Conservation (phyloP, 768 basidiomycete species). For the Mrakia blollopis region DNA sequence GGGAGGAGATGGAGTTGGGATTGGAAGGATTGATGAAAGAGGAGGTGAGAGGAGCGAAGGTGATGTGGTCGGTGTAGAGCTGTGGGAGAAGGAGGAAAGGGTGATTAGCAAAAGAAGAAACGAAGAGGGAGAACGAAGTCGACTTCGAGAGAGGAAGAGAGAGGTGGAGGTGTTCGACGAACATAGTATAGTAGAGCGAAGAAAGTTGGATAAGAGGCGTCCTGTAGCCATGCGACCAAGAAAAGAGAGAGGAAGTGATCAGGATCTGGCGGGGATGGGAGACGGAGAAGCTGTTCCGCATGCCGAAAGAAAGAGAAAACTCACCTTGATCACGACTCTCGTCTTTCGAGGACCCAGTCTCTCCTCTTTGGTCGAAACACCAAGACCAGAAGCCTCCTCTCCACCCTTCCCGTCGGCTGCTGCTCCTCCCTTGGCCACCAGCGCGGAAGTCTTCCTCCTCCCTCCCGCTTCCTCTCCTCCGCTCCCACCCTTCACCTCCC, state of each 20-base stretch:
- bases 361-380: background rate
- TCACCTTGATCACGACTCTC: slow-evolving; percentile 52
- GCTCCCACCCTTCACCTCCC: background rate
- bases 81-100: background rate
- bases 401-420: background rate
- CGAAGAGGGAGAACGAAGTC: background rate
- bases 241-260: background rate
- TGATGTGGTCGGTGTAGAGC: slow-evolving; percentile 66
- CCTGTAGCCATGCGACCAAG: background rate
- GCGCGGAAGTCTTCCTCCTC: background rate
- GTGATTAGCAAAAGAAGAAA: background rate
- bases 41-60: slow-evolving; percentile 66
- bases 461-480: background rate
- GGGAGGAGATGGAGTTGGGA: background rate
- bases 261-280: too few relatives aligned
- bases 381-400: background rate
- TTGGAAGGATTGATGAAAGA: slow-evolving; percentile 30
- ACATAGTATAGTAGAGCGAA: slow-evolving; percentile 66
- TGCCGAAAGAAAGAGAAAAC: background rate
- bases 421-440: background rate
- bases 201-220: slow-evolving; percentile 59
- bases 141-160: background rate
- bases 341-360: slow-evolving; percentile 45
- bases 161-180: background rate
- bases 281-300: too few relatives aligned